Evolutionary conservation across 2,329 filamentous ascomycete genomes (phyloP), one percentile per base, ranked within the genome.

Genomic region (Sporothrix luriei): DNA sequence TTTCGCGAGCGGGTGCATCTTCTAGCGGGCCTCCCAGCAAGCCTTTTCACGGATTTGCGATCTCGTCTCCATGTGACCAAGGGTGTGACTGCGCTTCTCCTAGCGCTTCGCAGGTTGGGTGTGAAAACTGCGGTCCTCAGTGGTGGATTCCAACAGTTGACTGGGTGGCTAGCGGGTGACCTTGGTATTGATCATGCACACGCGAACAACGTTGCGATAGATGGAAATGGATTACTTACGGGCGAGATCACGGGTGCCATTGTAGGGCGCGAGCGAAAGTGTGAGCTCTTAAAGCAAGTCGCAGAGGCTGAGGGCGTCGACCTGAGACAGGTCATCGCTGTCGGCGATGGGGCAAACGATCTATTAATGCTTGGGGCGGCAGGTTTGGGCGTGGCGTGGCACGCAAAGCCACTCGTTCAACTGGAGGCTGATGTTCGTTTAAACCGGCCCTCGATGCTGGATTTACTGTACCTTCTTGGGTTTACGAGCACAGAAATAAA

Each of bases 91-190:
- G 87, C 92, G 73, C 83, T 98, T 21, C 85, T 97, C 72, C 85
- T 80, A 71, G 90, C 89, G 0, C 82, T 99, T 66, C 93, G 91
- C 79, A 84, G 85, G 26, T 81, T 97, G 5, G 94, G 94, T 9
- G 90, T 91, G 79, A 94, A 92, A 80, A 93, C 93, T 1, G 95
- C 94, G 0, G 94, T 99, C 5, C 81, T 97, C 43, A 97, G 93
- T 46, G 95, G 95, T 57, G 95, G 95, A 0, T 99, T 99, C 80
- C 88, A 92, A 73, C 94, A 94, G 0, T 82, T 98, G 73, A 96
- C 95, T 0, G 85, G 88, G 70, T 98, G 94, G 92, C 86, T 98
- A 48, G 93, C 92, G 19, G 83, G 83, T 52, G 84, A 92, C 76
- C 82, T 99, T 33, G 95, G 92, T 16, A 87, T 99, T 69, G 92